Evolutionary conservation across 768 basidiomycete genomes (phyloP).

Genomic region (Amanita thiersii): DNA sequence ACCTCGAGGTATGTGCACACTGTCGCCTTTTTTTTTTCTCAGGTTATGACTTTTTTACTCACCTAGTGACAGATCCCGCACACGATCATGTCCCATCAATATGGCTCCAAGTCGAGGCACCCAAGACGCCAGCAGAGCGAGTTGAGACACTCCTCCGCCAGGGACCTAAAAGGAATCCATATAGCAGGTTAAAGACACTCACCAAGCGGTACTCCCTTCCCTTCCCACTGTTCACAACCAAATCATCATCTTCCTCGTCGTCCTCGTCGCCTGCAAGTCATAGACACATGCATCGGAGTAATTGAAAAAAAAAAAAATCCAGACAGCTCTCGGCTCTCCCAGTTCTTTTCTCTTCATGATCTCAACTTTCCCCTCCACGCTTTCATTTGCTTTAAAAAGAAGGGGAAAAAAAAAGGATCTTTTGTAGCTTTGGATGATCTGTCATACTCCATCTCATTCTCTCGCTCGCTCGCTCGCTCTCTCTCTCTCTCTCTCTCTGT

Average conservation of each 20-base stretch:
- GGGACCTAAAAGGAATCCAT: slow-evolving; percentile 21
- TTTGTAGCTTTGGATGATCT: too few species aligned
- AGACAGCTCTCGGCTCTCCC: not conserved
- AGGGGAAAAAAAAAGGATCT: too few species aligned
- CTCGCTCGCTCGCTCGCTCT: too few species aligned
- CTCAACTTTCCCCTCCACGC: too few species aligned
- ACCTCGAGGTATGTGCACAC: not conserved
- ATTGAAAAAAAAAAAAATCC: not conserved
- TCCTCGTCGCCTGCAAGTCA: too few species aligned
- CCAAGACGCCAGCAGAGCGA: slow-evolving; percentile 24
- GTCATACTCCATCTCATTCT: too few species aligned
- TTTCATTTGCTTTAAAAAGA: too few species aligned
- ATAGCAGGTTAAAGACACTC: slow-evolving; percentile 31
- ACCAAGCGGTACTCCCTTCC: slow-evolving; percentile 44
- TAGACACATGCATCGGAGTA: not conserved
- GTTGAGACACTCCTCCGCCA: slow-evolving; percentile 21
- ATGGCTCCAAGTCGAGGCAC: slow-evolving; percentile 38
- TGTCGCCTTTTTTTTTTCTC: not conserved
- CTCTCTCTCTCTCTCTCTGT: too few species aligned
- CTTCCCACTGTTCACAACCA: slow-evolving; percentile 28
- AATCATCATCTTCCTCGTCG: slow-evolving; percentile 8
- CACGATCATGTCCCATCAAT: slow-evolving; percentile 36
- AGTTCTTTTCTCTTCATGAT: not conserved
- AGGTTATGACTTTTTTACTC: not conserved
- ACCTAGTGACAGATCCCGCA: not conserved